Evolutionary conservation across 176 grass and related monocot genomes (phyloP).

Genomic region (Musa beccarii): DNA sequence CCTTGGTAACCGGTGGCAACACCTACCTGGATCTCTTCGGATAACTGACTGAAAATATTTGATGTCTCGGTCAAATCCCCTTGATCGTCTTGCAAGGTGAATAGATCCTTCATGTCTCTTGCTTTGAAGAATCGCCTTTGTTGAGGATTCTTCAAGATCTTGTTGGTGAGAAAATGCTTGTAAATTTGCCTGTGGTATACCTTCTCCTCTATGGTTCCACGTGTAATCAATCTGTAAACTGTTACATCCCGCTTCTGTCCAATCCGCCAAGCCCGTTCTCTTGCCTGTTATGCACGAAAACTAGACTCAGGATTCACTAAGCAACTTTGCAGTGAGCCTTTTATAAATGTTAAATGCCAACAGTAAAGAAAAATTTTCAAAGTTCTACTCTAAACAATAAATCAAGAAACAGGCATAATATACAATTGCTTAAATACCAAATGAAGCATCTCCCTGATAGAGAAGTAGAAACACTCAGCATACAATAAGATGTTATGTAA

Average conservation of each 20-base stretch:
- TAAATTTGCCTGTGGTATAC: conserved; percentile 90
- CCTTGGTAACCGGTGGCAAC: conserved; percentile 24
- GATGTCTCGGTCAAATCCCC: conserved; percentile 67
- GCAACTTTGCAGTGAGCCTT: not conserved
- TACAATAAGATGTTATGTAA: too few relatives aligned
- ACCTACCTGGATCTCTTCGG: conserved; percentile 56
- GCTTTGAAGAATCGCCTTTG: conserved; percentile 90
- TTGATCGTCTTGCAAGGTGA: conserved; percentile 54
- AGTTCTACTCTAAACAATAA: not conserved
- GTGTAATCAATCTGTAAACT: conserved; percentile 79
- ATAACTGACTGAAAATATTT: conserved; percentile 66
- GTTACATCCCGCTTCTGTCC: conserved; percentile 84
- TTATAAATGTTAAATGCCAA: not conserved
- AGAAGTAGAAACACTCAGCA: too few relatives aligned
- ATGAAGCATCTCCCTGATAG: too few relatives aligned
- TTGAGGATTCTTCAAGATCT: conserved; percentile 85
- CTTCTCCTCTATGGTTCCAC: conserved; percentile 94
- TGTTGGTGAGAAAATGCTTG: conserved; percentile 92
- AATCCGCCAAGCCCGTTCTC: conserved; percentile 90
- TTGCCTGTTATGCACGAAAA: conserved; percentile 47
- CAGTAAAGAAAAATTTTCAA: not conserved
- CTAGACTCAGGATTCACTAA: conserved; percentile 18
- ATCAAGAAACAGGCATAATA: not conserved
- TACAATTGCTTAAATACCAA: too few relatives aligned
- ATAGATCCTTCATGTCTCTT: conserved; percentile 96